Evolutionary conservation across 345 rosid genomes (phyloP), one percentile per base, ranked within the genome.

Genomic region (Raphanus raphanistrum): DNA sequence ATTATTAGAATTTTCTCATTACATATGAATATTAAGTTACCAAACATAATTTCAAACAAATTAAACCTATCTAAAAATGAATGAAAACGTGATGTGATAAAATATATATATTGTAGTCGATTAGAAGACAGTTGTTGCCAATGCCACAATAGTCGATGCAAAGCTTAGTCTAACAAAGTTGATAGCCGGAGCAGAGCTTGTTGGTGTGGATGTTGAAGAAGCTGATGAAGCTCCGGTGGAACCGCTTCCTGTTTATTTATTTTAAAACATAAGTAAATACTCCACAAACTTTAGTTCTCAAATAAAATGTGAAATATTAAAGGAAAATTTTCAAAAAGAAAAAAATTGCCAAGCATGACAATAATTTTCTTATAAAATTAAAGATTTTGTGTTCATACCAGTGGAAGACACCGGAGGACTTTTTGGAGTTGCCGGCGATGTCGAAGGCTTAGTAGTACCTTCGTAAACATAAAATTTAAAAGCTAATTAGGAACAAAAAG

Each of bases 341-440:
- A 35, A 35, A 35, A 35, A 9, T 2, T 13, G 13, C 45, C 45
- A 38, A 38, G 0, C 45, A 38, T 38, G 45, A 38, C 12, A 38
- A 8, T 38, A 38, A 8, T 2, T 8, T 21, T 21, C 1, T 21
- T 38, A 8, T 1, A 35, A 35, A 35, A 35, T 38, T 10, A 6
- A 48, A n/a, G 7, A 5, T 48, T 0, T 7, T 32, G 29, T 2
- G 3, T 27, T 15, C 65, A 6, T 79, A 80, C 82, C 82, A 21
- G 71, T 69, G 25, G 71, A 62, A 25, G 82, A 70, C 16, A 72
- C 68, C 57, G 76, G 82, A 63, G 82, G 75, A 36, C 67, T 62
- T 9, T 2, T 55, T 2, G 82, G 66, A 35, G 70, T 63, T 68
- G 71, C 70, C 60, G 82, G 78, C 17, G 70, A 12, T 4, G 75